Evolutionary conservation across 2,329 filamentous ascomycete genomes (phyloP).

Genomic region (Cladosporium sp.): DNA sequence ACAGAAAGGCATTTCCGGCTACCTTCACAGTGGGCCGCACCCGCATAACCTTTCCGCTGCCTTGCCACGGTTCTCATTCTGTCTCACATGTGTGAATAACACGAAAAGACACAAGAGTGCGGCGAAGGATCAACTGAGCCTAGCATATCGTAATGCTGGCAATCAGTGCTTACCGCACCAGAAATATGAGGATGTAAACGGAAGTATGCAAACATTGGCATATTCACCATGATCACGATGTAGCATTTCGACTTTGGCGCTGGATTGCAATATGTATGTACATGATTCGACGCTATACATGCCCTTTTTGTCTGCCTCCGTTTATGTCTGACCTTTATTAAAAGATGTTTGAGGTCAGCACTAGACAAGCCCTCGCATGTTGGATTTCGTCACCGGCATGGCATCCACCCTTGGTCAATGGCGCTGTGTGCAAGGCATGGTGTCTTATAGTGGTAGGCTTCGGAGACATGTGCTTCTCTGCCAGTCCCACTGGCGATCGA

Average conservation of each 20-base stretch:
- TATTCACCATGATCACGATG: background rate
- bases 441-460: background rate
- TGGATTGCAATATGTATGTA: background rate
- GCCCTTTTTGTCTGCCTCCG: background rate
- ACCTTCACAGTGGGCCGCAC: background rate
- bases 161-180: background rate
- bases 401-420: background rate
- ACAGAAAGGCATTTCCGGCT: background rate
- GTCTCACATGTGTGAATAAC: background rate
- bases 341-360: background rate
- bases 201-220: background rate
- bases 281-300: background rate
- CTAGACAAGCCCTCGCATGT: background rate
- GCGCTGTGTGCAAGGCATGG: background rate
- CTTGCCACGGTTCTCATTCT: background rate
- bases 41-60: background rate
- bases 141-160: background rate
- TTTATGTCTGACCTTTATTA: background rate
- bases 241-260: background rate
- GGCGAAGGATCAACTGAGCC: background rate
- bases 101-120: background rate
- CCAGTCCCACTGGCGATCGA: background rate
- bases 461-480: background rate
- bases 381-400: background rate
- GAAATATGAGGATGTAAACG: background rate